Evolutionary conservation across 768 basidiomycete genomes (phyloP).

Genomic region (Royoungia palumana): DNA sequence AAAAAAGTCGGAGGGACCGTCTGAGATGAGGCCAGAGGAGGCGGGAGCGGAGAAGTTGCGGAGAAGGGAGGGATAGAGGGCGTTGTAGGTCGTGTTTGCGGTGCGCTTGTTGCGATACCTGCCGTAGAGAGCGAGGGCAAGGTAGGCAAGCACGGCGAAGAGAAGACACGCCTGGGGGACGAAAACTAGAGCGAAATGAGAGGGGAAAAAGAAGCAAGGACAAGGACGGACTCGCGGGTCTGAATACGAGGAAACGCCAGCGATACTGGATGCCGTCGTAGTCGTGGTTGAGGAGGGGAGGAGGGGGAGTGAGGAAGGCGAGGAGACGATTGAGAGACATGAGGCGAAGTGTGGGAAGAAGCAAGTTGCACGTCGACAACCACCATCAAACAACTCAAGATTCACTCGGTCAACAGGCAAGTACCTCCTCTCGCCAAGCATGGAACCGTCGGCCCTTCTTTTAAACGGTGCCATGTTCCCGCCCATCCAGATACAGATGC

Average conservation of each 20-base stretch:
- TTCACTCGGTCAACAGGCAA: conserved; percentile 9
- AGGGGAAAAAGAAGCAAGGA: neutral
- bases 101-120: conserved; percentile 53
- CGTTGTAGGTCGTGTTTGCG: too few relatives aligned
- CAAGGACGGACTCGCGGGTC: conserved; percentile 61
- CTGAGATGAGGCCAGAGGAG: conserved; percentile 51
- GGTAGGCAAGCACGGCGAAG: conserved; percentile 50
- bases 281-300: conserved; percentile 35
- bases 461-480: conserved; percentile 17
- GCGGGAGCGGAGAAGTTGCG: conserved; percentile 73
- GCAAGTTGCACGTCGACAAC: conserved; percentile 3
- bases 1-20: conserved; percentile 80
- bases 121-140: conserved; percentile 57
- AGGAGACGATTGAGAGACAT: conserved; percentile 23
- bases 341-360: neutral
- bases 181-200: conserved; percentile 45
- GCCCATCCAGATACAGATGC: conserved; percentile 29
- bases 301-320: conserved; percentile 12
- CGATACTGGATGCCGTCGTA: conserved; percentile 75
- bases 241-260: conserved; percentile 76
- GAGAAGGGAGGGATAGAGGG: conserved; percentile 61
- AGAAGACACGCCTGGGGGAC: conserved; percentile 61
- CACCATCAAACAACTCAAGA: conserved; percentile 6
- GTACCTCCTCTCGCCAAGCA: conserved; percentile 8
- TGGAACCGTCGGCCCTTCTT: conserved; percentile 25